These are phyloP conservation scores for Boeremia lycopersici DNA, from an alignment of 2,329 filamentous ascomycete species.

Conservation along the genomic window DNA sequence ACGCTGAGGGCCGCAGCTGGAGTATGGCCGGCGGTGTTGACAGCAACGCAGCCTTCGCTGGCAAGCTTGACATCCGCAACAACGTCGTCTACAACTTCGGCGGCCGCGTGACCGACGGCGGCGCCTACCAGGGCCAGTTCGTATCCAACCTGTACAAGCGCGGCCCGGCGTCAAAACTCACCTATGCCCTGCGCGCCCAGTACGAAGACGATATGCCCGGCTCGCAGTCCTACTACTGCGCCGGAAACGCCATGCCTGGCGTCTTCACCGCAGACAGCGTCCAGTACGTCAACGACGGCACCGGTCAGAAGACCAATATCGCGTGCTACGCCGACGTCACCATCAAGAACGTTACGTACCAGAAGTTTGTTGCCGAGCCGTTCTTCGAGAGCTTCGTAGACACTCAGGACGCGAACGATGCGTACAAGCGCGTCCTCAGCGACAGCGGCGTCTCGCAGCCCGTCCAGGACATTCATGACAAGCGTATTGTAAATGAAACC, in stretches of 20 bases:
- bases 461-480: constrained; percentile 41
- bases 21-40: constrained; percentile 44
- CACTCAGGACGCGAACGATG: constrained; percentile 40
- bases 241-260: constrained; percentile 42
- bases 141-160: constrained; percentile 46
- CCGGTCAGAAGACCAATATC: constrained; percentile 26
- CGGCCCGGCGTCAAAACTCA: constrained; percentile 38
- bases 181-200: constrained; percentile 34
- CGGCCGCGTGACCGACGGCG: constrained; percentile 42
- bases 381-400: constrained; percentile 42
- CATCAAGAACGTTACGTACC: constrained; percentile 35
- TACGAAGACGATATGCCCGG: constrained; percentile 45
- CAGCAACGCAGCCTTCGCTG: constrained; percentile 39
- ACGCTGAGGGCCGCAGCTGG: constrained; percentile 51
- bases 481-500: constrained; percentile 43
- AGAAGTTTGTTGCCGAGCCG: constrained; percentile 35
- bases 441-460: constrained; percentile 42
- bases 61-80: constrained; percentile 44
- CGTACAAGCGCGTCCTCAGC: constrained; percentile 46
- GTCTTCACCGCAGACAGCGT: constrained; percentile 35
- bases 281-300: constrained; percentile 31
- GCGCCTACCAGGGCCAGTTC: constrained; percentile 42
- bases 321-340: constrained; percentile 43
- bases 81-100: constrained; percentile 49
- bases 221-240: constrained; percentile 44